phyloP scores from a whole-genome alignment of 164 flowering plant species.

The Malania oleifera region DNA sequence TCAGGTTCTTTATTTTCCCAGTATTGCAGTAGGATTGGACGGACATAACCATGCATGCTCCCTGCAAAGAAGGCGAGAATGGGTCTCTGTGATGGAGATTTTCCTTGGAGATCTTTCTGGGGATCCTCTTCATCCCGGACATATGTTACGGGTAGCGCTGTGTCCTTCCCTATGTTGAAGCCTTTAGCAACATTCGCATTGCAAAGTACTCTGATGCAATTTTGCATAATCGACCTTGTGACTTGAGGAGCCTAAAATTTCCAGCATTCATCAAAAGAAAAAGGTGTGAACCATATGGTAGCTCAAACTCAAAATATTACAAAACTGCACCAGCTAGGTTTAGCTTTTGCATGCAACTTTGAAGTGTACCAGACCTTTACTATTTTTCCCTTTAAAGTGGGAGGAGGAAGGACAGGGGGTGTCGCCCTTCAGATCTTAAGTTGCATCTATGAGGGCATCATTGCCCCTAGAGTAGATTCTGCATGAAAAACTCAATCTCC shows the following conservation, averaged over 20 bases:
- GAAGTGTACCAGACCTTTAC: too few species aligned
- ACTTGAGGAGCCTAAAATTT: slow-evolving; percentile 27
- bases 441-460: too few species aligned
- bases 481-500: too few species aligned
- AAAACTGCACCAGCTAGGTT: too few species aligned
- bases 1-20: slow-evolving; percentile 28
- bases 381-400: too few species aligned
- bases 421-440: too few species aligned
- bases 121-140: slow-evolving; percentile 26
- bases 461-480: too few species aligned
- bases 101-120: slow-evolving; percentile 30
- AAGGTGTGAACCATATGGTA: too few species aligned
- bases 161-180: slow-evolving; percentile 38
- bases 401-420: too few species aligned
- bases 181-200: slow-evolving; percentile 37
- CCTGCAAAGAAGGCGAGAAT: slow-evolving; percentile 46
- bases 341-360: too few species aligned
- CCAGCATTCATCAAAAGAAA: too few species aligned
- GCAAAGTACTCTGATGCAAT: slow-evolving; percentile 42
- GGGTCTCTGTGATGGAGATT: slow-evolving; percentile 26
- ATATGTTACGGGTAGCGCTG: slow-evolving; percentile 34
- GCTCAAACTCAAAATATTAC: too few species aligned
- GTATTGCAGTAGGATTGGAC: slow-evolving; percentile 24
- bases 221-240: slow-evolving; percentile 25
- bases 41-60: slow-evolving; percentile 38